Evolutionary conservation across 352 stramenopile species (phyloP).

Genomic region (Globisporangium viniferum): DNA sequence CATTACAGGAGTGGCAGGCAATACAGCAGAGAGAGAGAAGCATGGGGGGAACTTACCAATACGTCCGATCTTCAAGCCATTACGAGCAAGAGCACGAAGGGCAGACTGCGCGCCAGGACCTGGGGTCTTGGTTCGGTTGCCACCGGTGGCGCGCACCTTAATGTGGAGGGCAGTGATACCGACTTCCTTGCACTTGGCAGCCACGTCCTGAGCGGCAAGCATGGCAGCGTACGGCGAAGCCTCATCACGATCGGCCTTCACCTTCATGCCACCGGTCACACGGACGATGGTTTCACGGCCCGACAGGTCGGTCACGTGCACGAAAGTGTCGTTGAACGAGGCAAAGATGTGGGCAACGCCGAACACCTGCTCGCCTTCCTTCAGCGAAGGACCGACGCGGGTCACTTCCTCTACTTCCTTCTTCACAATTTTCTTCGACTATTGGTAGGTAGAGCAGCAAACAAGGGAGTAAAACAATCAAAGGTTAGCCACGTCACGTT

Average conservation of each 20-base stretch:
- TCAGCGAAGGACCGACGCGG: slow-evolving; percentile 91
- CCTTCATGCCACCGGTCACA: slow-evolving; percentile 99
- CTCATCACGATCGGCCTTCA: slow-evolving; percentile 99
- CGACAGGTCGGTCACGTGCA: slow-evolving; percentile 99
- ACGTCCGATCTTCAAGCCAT: slow-evolving; percentile 99
- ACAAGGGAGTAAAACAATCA: background rate
- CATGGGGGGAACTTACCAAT: slow-evolving; percentile 70
- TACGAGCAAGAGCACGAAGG: slow-evolving; percentile 97
- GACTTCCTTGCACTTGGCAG: slow-evolving; percentile 95
- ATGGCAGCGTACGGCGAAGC: slow-evolving; percentile 99
- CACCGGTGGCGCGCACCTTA: slow-evolving; percentile 99
- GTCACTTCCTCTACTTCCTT: slow-evolving; percentile 92
- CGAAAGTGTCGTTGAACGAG: slow-evolving; percentile 99
- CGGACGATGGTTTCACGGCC: slow-evolving; percentile 99
- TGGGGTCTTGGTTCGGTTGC: slow-evolving; percentile 98
- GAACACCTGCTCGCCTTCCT: slow-evolving; percentile 99
- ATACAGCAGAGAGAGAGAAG: too few species aligned
- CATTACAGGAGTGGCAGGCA: too few species aligned
- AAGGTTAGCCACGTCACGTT: background rate
- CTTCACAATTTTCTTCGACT: slow-evolving; percentile 86
- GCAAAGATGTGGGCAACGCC: slow-evolving; percentile 99
- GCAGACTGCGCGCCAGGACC: slow-evolving; percentile 98
- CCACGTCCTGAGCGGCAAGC: slow-evolving; percentile 99
- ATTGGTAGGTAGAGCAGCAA: background rate
- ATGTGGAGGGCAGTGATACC: slow-evolving; percentile 99